These are phyloP conservation scores for Paracamarosporium sp. DNA, from an alignment of 2,329 filamentous ascomycete genomes.

Conservation along the genomic window DNA sequence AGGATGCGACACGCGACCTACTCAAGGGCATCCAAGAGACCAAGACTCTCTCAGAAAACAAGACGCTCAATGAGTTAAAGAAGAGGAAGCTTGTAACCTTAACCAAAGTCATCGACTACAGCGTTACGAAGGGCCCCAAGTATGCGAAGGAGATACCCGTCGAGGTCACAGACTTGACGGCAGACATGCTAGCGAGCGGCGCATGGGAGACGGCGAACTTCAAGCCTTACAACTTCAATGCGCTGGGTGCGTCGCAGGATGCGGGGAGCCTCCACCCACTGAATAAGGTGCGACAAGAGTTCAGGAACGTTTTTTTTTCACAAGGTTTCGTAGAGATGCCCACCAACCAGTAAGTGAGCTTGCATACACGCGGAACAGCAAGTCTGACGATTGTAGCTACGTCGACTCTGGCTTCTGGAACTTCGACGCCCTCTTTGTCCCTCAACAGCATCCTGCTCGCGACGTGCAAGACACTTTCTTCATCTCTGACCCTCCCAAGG, in stretches of 20 bases:
- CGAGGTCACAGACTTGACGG: constrained; percentile 94
- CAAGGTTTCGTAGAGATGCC: constrained; percentile 99
- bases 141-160: constrained; percentile 88
- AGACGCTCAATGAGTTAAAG: constrained; percentile 80
- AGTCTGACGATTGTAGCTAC: constrained; percentile 58
- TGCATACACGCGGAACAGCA: background rate
- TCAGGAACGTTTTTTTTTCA: constrained; percentile 98
- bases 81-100: constrained; percentile 89
- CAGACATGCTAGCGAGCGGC: constrained; percentile 86
- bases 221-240: constrained; percentile 83
- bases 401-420: constrained; percentile 99
- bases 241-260: constrained; percentile 68
- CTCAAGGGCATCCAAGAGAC: constrained; percentile 75
- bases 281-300: constrained; percentile 95
- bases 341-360: constrained; percentile 68
- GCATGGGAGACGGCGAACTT: constrained; percentile 92
- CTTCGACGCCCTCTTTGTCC: constrained; percentile 95
- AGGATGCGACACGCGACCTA: constrained; percentile 79
- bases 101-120: constrained; percentile 86
- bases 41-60: constrained; percentile 73
- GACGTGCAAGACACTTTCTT: constrained; percentile 99
- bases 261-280: constrained; percentile 62
- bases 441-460: constrained; percentile 95
- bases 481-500: constrained; percentile 84
- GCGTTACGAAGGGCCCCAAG: constrained; percentile 82